phyloP scores from a whole-genome alignment of 164 flowering plant species.

The Euptelea pleiosperma region DNA sequence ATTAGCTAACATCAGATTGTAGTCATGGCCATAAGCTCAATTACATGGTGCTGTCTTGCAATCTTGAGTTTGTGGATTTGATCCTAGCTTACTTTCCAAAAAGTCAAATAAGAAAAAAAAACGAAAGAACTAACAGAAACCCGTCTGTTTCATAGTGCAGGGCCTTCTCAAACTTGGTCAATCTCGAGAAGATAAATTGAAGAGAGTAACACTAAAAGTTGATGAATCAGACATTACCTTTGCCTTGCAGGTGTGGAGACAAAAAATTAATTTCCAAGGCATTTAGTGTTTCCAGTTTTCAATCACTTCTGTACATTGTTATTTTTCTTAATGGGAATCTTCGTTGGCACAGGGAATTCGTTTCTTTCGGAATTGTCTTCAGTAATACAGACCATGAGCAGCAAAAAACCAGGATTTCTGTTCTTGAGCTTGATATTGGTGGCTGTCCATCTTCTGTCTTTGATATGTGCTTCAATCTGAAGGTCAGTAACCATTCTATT shows the following conservation, averaged over 20 bases:
- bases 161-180: constrained; percentile 80
- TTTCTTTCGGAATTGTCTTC: constrained; percentile 75
- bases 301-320: neutral
- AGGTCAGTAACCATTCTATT: no score
- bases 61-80: neutral
- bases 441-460: no score
- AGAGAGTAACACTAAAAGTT: constrained; percentile 60
- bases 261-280: neutral
- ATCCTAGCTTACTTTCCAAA: neutral
- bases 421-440: neutral
- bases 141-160: constrained; percentile 36
- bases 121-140: neutral
- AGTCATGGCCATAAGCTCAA: neutral
- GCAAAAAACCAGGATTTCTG: neutral
- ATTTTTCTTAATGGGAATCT: neutral
- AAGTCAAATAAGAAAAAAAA: neutral
- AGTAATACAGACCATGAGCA: constrained; percentile 16
- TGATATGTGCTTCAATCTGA: no score
- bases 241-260: constrained; percentile 66
- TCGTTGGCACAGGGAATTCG: constrained; percentile 63
- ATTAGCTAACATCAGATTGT: neutral
- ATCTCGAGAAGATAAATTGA: constrained; percentile 61
- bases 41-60: neutral
- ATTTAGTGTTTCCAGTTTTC: neutral
- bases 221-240: constrained; percentile 80